Conservation (phyloP, 345 rosid genomes). For the Noccaea bulbosa region DNA sequence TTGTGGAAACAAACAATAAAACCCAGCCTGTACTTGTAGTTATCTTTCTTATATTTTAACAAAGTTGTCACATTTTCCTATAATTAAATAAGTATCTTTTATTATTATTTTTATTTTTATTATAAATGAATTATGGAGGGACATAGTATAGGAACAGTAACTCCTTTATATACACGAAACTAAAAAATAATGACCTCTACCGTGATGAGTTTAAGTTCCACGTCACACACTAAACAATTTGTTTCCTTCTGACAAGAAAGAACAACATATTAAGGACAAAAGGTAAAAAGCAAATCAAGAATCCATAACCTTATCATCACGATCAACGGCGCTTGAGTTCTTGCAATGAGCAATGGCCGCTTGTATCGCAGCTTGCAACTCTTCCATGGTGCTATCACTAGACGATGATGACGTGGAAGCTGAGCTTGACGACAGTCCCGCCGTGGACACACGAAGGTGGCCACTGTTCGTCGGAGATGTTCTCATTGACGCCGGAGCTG, state of each 20-base stretch:
- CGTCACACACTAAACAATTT: conserved; percentile 35
- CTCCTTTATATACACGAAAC: conserved; percentile 33
- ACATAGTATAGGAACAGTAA: conserved; percentile 21
- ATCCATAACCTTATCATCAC: conserved; percentile 43
- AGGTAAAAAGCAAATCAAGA: conserved; percentile 41
- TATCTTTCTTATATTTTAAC: conserved; percentile 36
- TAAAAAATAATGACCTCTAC: conserved; percentile 13
- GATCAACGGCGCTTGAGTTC: conserved; percentile 66
- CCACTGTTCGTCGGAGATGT: conserved; percentile 90
- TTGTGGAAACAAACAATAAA: conserved; percentile 43
- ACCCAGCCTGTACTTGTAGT: conserved; percentile 38
- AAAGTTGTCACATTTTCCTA: neutral
- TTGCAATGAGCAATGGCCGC: conserved; percentile 99
- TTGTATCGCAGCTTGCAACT: conserved; percentile 94
- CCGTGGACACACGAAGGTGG: conserved; percentile 41
- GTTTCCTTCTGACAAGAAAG: conserved; percentile 25
- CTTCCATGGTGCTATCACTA: conserved; percentile 88
- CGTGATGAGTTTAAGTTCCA: conserved; percentile 24
- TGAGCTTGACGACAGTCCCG: conserved; percentile 49
- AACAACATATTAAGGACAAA: conserved; percentile 32
- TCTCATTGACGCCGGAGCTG: conserved; percentile 92
- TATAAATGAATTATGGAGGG: conserved; percentile 25
- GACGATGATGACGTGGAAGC: conserved; percentile 50
- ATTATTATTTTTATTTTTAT: neutral
- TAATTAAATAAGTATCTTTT: conserved; percentile 7